Evolutionary conservation across 805 yeast genomes (phyloP), one percentile per base, ranked within the genome.

Genomic region (Yarrowia sp.): DNA sequence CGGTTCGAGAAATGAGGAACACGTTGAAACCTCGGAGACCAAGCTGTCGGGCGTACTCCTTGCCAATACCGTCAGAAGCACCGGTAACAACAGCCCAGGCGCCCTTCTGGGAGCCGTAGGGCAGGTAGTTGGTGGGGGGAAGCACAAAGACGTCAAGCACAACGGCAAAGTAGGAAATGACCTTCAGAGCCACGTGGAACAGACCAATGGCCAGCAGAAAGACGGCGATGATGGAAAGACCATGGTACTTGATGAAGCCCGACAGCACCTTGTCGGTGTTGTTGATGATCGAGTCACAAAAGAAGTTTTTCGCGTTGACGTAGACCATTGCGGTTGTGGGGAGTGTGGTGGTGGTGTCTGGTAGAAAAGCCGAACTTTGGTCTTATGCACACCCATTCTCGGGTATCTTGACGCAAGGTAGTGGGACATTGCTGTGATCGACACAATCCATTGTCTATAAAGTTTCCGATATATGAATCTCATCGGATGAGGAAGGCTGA

Each of bases 31-130:
- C 97, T 69, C 83, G 86, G 64, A 81, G 76, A 11, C 98, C 99
- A 76, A 95, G 82, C 77, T 93, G 98, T 31, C 77, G 73, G 1
- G 97, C 87, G 73, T 84, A 95, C 75, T 95, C 97, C 74, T 92
- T 91, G 66, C 99, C 99, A 72, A 95, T 88, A 39, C 99, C 99
- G 74, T 95, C 98, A 55, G 98, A 90, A 3, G 98, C 96, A 66
- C 99, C 99, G 7, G 99, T 95, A 15, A 95, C 84, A 36, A 95
- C 89, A n/a, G 98, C 97, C 93, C 97, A 95, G 44, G 83, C 80
- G 32, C 88, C 88, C 60, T 77, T 76, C 13, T 60, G 67, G 51
- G 93, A 88, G n/a, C 97, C 97, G 72, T 92, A 92, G 73, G 84
- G 86, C 45, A 74, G 72, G 71, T 82, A 87, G 63, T 51, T 61